Conservation (phyloP, 2,329 filamentous ascomycete species). For the Cylindrodendrum hubeiense region DNA sequence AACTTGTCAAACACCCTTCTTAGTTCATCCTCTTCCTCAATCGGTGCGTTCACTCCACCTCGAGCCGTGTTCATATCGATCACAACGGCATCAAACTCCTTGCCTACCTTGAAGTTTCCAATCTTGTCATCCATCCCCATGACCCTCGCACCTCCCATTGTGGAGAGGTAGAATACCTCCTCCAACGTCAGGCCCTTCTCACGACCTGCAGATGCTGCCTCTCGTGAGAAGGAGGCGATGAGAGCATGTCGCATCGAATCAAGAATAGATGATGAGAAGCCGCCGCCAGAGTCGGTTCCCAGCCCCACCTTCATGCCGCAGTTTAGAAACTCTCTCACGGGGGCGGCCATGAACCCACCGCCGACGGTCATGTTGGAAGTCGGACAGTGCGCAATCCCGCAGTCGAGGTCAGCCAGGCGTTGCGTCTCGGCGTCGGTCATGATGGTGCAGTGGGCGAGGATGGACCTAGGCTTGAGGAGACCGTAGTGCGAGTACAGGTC, state of each 20-base stretch:
- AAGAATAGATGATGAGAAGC: slow-evolving; percentile 71
- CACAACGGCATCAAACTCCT: slow-evolving; percentile 72
- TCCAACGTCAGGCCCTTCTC: slow-evolving; percentile 61
- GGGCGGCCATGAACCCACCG: slow-evolving; percentile 72
- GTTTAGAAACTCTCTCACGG: slow-evolving; percentile 67
- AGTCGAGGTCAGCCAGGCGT: slow-evolving; percentile 59
- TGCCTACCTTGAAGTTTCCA: slow-evolving; percentile 69
- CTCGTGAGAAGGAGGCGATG: slow-evolving; percentile 64
- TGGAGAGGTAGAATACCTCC: slow-evolving; percentile 71
- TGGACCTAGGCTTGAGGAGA: slow-evolving; percentile 66
- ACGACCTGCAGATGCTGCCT: slow-evolving; percentile 53
- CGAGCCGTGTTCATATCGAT: slow-evolving; percentile 54
- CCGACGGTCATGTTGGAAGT: slow-evolving; percentile 73
- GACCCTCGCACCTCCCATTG: slow-evolving; percentile 70
- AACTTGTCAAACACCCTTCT: slow-evolving; percentile 71
- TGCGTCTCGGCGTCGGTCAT: slow-evolving; percentile 68
- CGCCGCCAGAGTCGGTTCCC: slow-evolving; percentile 74
- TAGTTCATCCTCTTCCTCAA: slow-evolving; percentile 62
- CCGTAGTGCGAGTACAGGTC: slow-evolving; percentile 70
- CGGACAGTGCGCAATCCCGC: slow-evolving; percentile 74
- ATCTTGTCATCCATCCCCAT: slow-evolving; percentile 65
- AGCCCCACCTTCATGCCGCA: slow-evolving; percentile 74
- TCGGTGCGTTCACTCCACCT: slow-evolving; percentile 62
- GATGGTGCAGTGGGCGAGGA: slow-evolving; percentile 76
- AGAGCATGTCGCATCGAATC: slow-evolving; percentile 70